Evolutionary conservation across 1,139 yeast genomes (phyloP).

Genomic region (Suhomyces bokatorum): DNA sequence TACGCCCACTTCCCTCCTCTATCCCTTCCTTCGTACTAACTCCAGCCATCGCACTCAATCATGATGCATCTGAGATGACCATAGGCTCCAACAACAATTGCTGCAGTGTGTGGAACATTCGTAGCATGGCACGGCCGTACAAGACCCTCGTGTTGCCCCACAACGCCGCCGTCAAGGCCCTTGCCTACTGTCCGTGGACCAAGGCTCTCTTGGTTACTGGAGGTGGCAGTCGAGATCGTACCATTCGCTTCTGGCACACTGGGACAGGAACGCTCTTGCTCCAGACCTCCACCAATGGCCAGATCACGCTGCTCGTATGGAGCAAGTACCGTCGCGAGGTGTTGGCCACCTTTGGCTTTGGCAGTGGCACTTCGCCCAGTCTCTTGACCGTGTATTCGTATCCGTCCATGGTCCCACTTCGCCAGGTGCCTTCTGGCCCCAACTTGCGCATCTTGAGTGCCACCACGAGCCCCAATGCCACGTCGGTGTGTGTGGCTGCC

Average conservation of each 20-base stretch:
- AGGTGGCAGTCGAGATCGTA: slow-evolving; percentile 45
- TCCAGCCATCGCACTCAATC: slow-evolving; percentile 55
- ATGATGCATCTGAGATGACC: slow-evolving; percentile 52
- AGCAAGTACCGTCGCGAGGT: slow-evolving; percentile 61
- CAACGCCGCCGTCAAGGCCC: slow-evolving; percentile 45
- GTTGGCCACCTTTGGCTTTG: slow-evolving; percentile 80
- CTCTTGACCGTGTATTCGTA: slow-evolving; percentile 61
- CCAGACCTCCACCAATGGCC: slow-evolving; percentile 60
- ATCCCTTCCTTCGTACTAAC: too few relatives aligned
- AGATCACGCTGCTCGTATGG: slow-evolving; percentile 81
- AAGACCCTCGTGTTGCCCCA: slow-evolving; percentile 47
- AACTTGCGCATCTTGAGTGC: slow-evolving; percentile 66
- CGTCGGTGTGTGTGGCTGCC: slow-evolving; percentile 67
- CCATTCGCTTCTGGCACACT: slow-evolving; percentile 80
- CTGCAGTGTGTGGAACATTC: slow-evolving; percentile 67
- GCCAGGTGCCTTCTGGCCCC: slow-evolving; percentile 52
- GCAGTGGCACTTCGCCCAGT: slow-evolving; percentile 34
- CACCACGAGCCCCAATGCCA: slow-evolving; percentile 61
- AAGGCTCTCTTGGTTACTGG: slow-evolving; percentile 44
- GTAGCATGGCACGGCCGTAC: slow-evolving; percentile 40
- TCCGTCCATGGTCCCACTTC: slow-evolving; percentile 56
- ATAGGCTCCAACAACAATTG: slow-evolving; percentile 76
- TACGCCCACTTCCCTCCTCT: background rate
- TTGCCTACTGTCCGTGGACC: slow-evolving; percentile 50
- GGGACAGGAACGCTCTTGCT: slow-evolving; percentile 67